Evolutionary conservation across 306 rosid genomes (phyloP).

Genomic region (Vigna radiata): DNA sequence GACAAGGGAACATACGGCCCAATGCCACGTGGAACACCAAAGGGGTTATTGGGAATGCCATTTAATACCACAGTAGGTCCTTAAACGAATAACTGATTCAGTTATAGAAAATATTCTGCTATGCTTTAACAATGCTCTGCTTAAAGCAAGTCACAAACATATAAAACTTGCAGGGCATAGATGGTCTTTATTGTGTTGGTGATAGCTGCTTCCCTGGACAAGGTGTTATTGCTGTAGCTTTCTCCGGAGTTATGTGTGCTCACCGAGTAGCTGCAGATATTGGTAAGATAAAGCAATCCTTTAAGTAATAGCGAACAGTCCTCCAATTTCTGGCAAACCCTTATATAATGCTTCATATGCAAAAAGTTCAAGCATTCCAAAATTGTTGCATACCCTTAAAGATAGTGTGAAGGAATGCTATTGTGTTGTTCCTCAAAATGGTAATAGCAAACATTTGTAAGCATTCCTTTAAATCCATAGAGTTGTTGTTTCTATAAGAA

Average conservation of each 20-base stretch:
- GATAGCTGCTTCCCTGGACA: constrained; percentile 99
- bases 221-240: constrained; percentile 96
- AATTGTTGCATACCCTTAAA: neutral
- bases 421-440: neutral
- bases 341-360: neutral
- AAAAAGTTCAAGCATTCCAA: neutral
- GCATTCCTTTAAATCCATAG: neutral
- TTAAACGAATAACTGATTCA: constrained; percentile 12
- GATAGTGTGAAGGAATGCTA: neutral
- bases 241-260: constrained; percentile 97
- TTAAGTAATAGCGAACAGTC: neutral
- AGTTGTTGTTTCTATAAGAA: neutral
- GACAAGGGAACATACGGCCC: constrained; percentile 94
- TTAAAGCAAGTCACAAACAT: constrained; percentile 1
- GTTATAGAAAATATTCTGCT: constrained; percentile 32
- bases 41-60: constrained; percentile 97
- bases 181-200: constrained; percentile 95
- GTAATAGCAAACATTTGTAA: neutral
- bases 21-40: constrained; percentile 82
- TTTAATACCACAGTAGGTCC: constrained; percentile 88
- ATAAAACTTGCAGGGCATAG: constrained; percentile 71
- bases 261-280: constrained; percentile 97
- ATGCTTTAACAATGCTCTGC: constrained; percentile 36
- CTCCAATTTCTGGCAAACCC: neutral
- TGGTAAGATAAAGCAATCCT: constrained; percentile 56